Percentiles rank a stretch among this genome's conserved stretches.
These are phyloP conservation scores for Eutrema japonicum DNA, from an alignment of 345 rosid genomes.

Conservation along the genomic window DNA sequence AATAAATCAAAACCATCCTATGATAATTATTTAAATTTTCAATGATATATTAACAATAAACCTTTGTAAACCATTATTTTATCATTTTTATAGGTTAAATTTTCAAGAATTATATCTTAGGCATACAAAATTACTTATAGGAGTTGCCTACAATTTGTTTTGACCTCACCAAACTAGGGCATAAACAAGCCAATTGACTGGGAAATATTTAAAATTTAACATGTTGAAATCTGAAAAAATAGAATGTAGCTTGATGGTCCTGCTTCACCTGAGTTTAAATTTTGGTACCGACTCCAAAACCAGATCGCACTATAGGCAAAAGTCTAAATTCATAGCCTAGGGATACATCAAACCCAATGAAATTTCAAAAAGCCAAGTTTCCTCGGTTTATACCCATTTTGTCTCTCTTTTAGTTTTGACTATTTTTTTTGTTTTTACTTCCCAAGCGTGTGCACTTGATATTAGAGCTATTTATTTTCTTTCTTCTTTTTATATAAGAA, in stretches of 20 bases:
- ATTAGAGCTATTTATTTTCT: conserved; percentile 7
- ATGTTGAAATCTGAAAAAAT: conserved; percentile 34
- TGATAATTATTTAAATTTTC: neutral
- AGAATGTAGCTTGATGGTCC: conserved; percentile 41
- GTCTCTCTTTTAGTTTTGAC: conserved; percentile 46
- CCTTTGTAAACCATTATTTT: neutral
- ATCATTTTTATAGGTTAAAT: neutral
- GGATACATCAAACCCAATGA: conserved; percentile 31
- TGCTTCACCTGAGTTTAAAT: conserved; percentile 39
- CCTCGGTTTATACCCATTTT: conserved; percentile 46
- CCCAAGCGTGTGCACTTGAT: conserved; percentile 49
- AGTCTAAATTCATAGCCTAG: conserved; percentile 33
- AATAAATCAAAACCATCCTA: neutral
- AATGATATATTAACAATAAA: neutral
- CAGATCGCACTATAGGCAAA: conserved; percentile 44
- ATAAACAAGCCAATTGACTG: neutral
- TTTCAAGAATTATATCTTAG: neutral
- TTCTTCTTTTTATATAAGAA: neutral
- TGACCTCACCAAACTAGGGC: conserved; percentile 4
- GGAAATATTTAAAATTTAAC: conserved; percentile 4
- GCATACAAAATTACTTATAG: neutral
- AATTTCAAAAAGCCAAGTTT: conserved; percentile 39
- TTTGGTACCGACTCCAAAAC: conserved; percentile 43
- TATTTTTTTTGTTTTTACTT: conserved; percentile 36
- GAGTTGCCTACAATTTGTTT: conserved; percentile 3